These are phyloP conservation scores for Malassezia nana DNA, from an alignment of 1,284 basidiomycete species.

Conservation along the genomic window DNA sequence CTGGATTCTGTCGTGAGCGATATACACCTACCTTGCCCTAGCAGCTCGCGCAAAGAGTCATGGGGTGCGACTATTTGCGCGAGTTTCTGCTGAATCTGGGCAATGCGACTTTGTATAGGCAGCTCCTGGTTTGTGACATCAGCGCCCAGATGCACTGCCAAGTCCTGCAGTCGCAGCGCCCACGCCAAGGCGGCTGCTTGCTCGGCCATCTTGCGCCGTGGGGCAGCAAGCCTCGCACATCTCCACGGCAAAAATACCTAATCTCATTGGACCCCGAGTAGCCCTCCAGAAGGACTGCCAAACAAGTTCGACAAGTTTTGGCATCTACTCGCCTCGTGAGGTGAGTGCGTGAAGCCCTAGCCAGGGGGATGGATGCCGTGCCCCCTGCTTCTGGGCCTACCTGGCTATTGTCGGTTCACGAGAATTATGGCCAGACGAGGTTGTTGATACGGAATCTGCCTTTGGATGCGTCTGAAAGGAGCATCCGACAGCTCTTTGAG, in stretches of 20 bases:
- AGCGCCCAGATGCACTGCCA: not conserved
- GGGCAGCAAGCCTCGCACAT: not conserved
- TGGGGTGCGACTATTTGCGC: not conserved
- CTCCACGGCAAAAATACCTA: not conserved
- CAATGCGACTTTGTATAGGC: slow-evolving; percentile 1
- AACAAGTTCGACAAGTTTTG: not conserved
- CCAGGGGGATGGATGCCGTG: slow-evolving; percentile 5
- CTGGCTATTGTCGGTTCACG: not conserved
- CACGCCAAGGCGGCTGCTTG: not conserved
- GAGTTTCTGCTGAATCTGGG: not conserved
- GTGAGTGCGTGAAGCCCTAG: not conserved
- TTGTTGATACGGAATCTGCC: slow-evolving; percentile 95
- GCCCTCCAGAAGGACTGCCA: not conserved
- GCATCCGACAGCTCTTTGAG: slow-evolving; percentile 91
- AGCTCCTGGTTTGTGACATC: not conserved
- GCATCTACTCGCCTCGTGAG: not conserved
- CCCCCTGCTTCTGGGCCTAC: not conserved
- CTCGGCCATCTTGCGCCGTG: not conserved
- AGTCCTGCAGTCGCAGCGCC: not conserved
- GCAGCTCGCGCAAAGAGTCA: not conserved
- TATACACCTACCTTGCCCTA: not conserved
- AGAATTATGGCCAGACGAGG: slow-evolving; percentile 57
- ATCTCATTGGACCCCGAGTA: not conserved
- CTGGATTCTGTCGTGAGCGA: not conserved
- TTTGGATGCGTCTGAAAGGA: slow-evolving; percentile 61